Percentiles rank a stretch among this genome's conserved stretches.
These are phyloP conservation scores for Suhomyces kilbournensis DNA, from an alignment of 805 yeast genomes.

Conservation along the genomic window DNA sequence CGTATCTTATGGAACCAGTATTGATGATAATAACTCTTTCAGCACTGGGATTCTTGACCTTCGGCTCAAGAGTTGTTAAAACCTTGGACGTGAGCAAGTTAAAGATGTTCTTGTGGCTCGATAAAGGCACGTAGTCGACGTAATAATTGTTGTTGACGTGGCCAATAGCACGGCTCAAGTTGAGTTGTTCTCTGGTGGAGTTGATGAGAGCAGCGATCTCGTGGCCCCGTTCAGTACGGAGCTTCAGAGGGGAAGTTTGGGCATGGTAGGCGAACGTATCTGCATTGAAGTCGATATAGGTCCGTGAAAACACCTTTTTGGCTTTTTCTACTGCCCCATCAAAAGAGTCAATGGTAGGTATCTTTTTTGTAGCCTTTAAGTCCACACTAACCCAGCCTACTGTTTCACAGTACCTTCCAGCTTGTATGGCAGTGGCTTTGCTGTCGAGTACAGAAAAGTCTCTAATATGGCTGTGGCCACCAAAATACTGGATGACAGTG, in stretches of 20 bases:
- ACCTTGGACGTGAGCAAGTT: slow-evolving; percentile 56
- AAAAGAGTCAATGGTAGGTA: slow-evolving; percentile 1
- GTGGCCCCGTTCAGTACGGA: slow-evolving; percentile 57
- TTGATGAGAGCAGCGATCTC: slow-evolving; percentile 44
- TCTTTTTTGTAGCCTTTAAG: slow-evolving; percentile 11
- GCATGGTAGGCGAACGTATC: slow-evolving; percentile 70
- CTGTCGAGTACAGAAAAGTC: slow-evolving; percentile 73
- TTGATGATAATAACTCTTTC: slow-evolving; percentile 60
- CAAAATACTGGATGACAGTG: slow-evolving; percentile 76
- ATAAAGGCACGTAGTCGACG: slow-evolving; percentile 62
- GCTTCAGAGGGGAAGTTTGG: slow-evolving; percentile 25
- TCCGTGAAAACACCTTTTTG: slow-evolving; percentile 44
- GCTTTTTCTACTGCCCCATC: neutral
- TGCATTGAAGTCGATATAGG: slow-evolving; percentile 79
- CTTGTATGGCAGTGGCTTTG: slow-evolving; percentile 74
- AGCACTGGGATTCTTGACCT: slow-evolving; percentile 15
- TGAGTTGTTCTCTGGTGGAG: slow-evolving; percentile 44
- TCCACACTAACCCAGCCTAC: slow-evolving; percentile 79
- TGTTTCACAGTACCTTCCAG: slow-evolving; percentile 92
- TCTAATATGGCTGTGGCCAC: slow-evolving; percentile 91
- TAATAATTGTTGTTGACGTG: slow-evolving; percentile 64
- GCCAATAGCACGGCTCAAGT: slow-evolving; percentile 59
- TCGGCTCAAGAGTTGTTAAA: slow-evolving; percentile 44
- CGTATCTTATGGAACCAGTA: slow-evolving; percentile 87
- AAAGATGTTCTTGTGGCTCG: slow-evolving; percentile 49